phyloP scores from a whole-genome alignment of 2,329 filamentous ascomycete genomes.

The Apiospora rasikravindrae region DNA sequence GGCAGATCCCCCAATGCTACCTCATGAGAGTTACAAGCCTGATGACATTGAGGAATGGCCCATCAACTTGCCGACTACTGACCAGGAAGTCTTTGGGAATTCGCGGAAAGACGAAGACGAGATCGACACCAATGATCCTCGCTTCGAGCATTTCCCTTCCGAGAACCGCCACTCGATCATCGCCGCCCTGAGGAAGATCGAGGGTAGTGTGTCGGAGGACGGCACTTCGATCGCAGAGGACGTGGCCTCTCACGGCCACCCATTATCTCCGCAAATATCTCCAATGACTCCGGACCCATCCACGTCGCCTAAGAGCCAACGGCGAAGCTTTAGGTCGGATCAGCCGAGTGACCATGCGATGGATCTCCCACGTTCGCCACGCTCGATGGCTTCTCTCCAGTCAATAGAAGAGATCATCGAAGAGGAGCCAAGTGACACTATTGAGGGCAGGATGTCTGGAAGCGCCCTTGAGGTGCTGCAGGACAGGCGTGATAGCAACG shows the following conservation, averaged over 20 bases:
- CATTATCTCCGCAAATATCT: slow-evolving; percentile 27
- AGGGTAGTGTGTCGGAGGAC: slow-evolving; percentile 35
- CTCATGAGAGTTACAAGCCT: slow-evolving; percentile 31
- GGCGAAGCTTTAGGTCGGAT: neutral
- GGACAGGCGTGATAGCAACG: neutral
- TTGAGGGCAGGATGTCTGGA: neutral
- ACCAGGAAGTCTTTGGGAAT: slow-evolving; percentile 5
- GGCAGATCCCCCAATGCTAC: slow-evolving; percentile 25
- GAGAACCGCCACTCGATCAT: slow-evolving; percentile 37
- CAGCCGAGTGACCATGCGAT: neutral
- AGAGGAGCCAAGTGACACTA: slow-evolving; percentile 15
- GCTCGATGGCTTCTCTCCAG: slow-evolving; percentile 20
- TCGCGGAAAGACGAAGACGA: slow-evolving; percentile 7
- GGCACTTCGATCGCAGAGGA: slow-evolving; percentile 30
- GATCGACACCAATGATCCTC: slow-evolving; percentile 36
- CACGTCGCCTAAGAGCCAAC: neutral
- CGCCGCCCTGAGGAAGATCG: slow-evolving; percentile 38
- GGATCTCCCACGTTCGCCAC: slow-evolving; percentile 18
- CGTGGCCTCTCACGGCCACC: slow-evolving; percentile 19
- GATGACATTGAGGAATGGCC: slow-evolving; percentile 20
- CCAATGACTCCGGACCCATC: slow-evolving; percentile 9
- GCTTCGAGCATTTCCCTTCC: slow-evolving; percentile 37
- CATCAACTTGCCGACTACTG: slow-evolving; percentile 1
- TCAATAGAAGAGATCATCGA: slow-evolving; percentile 23
- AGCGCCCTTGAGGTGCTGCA: neutral